Evolutionary conservation across 2,329 filamentous ascomycete species (phyloP).

Genomic region (Fusarium sp.): DNA sequence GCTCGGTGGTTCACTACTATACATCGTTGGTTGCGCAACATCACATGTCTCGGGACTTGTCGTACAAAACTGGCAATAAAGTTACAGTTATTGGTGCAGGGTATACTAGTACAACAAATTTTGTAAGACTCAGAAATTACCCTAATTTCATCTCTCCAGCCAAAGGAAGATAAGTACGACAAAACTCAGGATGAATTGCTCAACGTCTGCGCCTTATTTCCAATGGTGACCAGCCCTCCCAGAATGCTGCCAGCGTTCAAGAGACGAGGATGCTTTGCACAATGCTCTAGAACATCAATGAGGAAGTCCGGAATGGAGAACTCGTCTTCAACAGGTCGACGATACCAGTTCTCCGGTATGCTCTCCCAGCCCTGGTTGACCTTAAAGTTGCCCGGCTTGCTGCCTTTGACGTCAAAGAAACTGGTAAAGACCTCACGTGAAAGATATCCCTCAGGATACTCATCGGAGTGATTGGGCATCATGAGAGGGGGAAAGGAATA

Average conservation of each 20-base stretch:
- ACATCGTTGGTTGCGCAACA: background rate
- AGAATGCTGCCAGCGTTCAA: background rate
- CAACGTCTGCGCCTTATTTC: background rate
- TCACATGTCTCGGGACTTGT: background rate
- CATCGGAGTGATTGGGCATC: constrained; percentile 9
- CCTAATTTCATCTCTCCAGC: background rate
- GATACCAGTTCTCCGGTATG: constrained; percentile 11
- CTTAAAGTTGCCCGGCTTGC: constrained; percentile 10
- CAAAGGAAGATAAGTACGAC: fast-evolving
- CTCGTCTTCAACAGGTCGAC: background rate
- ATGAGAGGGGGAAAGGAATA: constrained; percentile 8
- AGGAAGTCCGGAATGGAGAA: constrained; percentile 2
- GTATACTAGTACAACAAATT: too few relatives aligned
- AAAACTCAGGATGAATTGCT: fast-evolving
- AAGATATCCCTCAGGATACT: constrained; percentile 3
- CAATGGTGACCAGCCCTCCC: background rate
- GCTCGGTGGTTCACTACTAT: background rate
- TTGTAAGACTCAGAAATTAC: background rate
- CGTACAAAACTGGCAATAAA: background rate
- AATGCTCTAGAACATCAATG: background rate
- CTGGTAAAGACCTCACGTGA: background rate
- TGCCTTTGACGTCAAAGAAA: constrained; percentile 1
- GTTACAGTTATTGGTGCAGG: background rate
- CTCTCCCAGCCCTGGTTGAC: constrained; percentile 11
- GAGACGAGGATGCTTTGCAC: background rate